Base-by-base conservation (phyloP, 208 protist genomes). In the Acanthamoeba healyi region DNA sequence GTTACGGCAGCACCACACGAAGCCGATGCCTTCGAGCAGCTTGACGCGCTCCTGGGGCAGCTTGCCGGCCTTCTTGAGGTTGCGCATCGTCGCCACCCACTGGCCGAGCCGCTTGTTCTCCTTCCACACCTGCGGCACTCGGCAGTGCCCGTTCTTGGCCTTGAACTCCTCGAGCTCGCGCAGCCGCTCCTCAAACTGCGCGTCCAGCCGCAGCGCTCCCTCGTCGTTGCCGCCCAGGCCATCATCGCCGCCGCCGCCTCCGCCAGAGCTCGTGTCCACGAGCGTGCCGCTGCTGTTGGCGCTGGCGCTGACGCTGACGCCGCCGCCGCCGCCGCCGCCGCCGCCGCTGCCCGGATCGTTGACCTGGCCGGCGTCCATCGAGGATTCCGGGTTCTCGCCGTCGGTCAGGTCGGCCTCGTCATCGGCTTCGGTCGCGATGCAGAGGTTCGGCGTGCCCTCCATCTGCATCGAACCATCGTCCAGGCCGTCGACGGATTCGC, bases 1-100 rank as follows among this genome's bases (percentile, higher is more conserved):
- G 88, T 74, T 81, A 26, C 65, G 88, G 42, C 65, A 81, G 63
- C 88, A 81, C 88, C 88, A 93, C 14, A 93, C 88, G 38, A 93
- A 93, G 38, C 65, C 88, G 12, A 93, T 14, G 44, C 34, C 40
- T 22, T 93, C 88, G 2, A 93, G 88, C 26, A 54, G 44, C 88
- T 81, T 42, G 15, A 81, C 49, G 32, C 38, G 29, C 42, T 93
- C 88, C 19, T 81, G 44, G n/a, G 44, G 40, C 24, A 93, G 51
- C 88, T 93, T 93, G 56, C 26, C 34, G 42, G 65, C 65, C 51
- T 81, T 74, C 63, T 81, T 74, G 26, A 93, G 42, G 63, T 93
- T 74, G 49, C 88, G 88, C 51, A 58, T 81, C 36, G 65, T 93
- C 7, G 56, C 63, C 88, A 93, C 88, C 88, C 88, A 93, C 65